Base-by-base conservation (phyloP, 345 rosid genomes). In the Streptanthus diversifolius region DNA sequence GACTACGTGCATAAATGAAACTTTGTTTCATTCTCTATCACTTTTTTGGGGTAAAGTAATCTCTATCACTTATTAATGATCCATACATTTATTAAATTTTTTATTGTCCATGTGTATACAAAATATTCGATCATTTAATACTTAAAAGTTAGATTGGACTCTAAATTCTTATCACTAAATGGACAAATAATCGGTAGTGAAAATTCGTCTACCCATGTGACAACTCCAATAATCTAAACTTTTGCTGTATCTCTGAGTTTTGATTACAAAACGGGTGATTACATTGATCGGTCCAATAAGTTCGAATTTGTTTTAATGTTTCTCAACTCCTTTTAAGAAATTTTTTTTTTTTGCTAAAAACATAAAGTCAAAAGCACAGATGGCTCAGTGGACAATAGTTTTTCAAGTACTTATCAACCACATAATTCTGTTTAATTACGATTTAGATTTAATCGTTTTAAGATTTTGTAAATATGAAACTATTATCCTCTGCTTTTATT, bases 61-160 rank as follows among this genome's bases (percentile, higher is more conserved):
- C 32, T 73, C 40, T 27, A 45, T 73, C 72, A 39, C 40, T 65
- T 73, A 73, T 63, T 25, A 43, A 43, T n/a, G n/a, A n/a, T 53
- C 48, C 48, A 30, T 33, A 61, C 41, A 30, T n/a, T n/a, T n/a
- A n/a, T n/a, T n/a, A n/a, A n/a, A n/a, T n/a, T n/a, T n/a, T n/a
- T n/a, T n/a, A n/a, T n/a, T n/a, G n/a, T n/a, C n/a, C n/a, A n/a
- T n/a, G n/a, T 41, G 24, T 53, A 24, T 64, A 65, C 39, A 36
- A 45, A 9, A 5, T 4, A 66, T 47, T 47, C 36, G 18, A 9
- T 45, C 41, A 44, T 35, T 17, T 44, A 17, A 12, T 66, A 56
- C 35, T 14, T 25, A 35, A 35, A 63, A 25, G 33, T 39, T 47
- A 14, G 12, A 59, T 7, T 59, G 49, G 21, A 7, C 24, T 44